phyloP scores from a whole-genome alignment of 768 basidiomycete genomes.

The Trametes gibbosa region DNA sequence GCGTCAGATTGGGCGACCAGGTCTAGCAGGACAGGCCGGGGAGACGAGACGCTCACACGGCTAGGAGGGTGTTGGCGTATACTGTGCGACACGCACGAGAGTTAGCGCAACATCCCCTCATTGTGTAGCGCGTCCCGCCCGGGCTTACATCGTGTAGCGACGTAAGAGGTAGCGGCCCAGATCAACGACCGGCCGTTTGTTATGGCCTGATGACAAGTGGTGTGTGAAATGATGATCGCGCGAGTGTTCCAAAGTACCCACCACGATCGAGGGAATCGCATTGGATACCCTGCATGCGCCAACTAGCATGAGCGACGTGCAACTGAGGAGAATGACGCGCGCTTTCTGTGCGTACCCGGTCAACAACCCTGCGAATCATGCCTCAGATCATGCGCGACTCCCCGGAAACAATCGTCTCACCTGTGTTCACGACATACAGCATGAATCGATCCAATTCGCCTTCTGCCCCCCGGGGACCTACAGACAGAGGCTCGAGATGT shows the following conservation, averaged over 20 bases:
- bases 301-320: not conserved
- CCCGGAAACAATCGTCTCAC: not conserved
- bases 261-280: not conserved
- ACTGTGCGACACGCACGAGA: not conserved
- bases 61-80: not conserved
- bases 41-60: not conserved
- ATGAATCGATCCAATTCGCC: not conserved
- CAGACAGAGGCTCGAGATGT: not conserved
- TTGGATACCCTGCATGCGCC: not conserved
- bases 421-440: not conserved
- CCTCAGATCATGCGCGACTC: not conserved
- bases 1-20: too few species aligned
- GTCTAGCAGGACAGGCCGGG: too few species aligned
- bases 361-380: not conserved
- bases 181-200: not conserved
- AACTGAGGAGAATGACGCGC: not conserved
- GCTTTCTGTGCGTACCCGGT: not conserved
- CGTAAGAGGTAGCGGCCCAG: not conserved
- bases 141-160: not conserved
- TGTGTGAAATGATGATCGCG: not conserved
- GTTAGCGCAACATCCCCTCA: too few species aligned
- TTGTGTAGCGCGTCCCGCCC: too few species aligned
- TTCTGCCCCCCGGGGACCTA: not conserved
- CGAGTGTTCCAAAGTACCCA: not conserved
- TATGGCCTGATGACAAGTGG: not conserved